Base-by-base conservation (phyloP, 208 protist genomes). In the Paratrypanosoma confusum region DNA sequence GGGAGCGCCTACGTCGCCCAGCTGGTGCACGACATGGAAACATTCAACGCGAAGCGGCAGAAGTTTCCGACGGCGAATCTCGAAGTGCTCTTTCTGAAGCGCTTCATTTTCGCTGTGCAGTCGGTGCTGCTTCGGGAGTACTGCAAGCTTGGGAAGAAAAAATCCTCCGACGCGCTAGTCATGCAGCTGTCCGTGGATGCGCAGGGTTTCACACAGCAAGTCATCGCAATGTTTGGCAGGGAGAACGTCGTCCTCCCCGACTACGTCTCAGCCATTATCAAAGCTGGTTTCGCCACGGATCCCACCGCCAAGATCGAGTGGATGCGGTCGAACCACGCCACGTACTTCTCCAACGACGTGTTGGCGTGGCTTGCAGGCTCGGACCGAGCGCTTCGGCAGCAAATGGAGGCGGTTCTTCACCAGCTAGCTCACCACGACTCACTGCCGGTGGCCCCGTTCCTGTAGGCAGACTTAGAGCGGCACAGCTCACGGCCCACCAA, bases 151-250 rank as follows among this genome's bases (percentile, higher is more conserved):
- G 51, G 51, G 33, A 79, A 76, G 54, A 77, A 77, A 51, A 71
- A 71, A 40, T 51, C 75, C 38, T 74, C 23, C 25, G 78, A 88
- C 46, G 50, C 74, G 23, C 53, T 77, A 20, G 74, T 87, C 25
- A 88, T 86, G 82, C 71, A 85, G 69, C 47, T 91, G 18, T 71
- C 76, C 58, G 76, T 91, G 10, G 82, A 91, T 26, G 72, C 61
- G 20, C 77, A 91, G 52, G 65, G 46, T 38, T 84, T 91, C 47
- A 68, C 78, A 35, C 75, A 91, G 55, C 71, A 81, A 43, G 69
- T 69, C 4, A 63, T 50, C 16, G 35, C 54, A 8, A 48, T 58
- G 5, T 75, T 88, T 39, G 75, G 82, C 13, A 57, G 55, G 25
- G 42, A 50, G 14, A 70, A 60, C 7, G 54, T 88, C 14, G 71